Evolutionary conservation across 2,329 filamentous ascomycete species (phyloP).

Genomic region (Xylaria sp.): DNA sequence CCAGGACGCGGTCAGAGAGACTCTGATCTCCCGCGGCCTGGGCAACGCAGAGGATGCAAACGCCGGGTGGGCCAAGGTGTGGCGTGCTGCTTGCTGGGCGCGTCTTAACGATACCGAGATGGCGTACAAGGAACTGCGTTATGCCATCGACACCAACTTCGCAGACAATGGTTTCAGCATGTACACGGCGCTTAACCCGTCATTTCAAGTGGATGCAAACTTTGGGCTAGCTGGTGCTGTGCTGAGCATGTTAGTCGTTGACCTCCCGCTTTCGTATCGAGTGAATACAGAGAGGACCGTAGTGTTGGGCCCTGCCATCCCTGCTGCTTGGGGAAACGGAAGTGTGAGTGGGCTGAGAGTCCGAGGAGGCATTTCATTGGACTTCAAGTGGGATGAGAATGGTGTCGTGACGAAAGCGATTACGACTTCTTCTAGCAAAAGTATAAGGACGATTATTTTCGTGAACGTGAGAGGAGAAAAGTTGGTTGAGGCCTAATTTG

Average conservation of each 20-base stretch:
- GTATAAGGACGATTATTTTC: neutral
- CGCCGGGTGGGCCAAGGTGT: slow-evolving; percentile 63
- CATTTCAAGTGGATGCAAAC: slow-evolving; percentile 66
- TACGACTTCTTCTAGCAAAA: neutral
- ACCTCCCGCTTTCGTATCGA: slow-evolving; percentile 45
- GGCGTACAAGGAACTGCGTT: slow-evolving; percentile 55
- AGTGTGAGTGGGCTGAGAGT: slow-evolving; percentile 51
- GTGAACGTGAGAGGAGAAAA: slow-evolving; percentile 14
- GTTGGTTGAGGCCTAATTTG: slow-evolving; percentile 2
- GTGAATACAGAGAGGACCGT: slow-evolving; percentile 41
- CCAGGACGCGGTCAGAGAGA: slow-evolving; percentile 51
- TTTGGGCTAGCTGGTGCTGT: slow-evolving; percentile 58
- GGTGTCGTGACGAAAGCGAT: slow-evolving; percentile 23
- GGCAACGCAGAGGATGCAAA: slow-evolving; percentile 51
- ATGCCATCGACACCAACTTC: slow-evolving; percentile 56
- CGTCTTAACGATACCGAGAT: slow-evolving; percentile 55
- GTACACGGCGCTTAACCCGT: slow-evolving; percentile 51
- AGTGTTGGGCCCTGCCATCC: slow-evolving; percentile 55
- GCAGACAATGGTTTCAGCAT: slow-evolving; percentile 57
- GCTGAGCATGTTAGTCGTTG: slow-evolving; percentile 58
- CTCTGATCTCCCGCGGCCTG: slow-evolving; percentile 54
- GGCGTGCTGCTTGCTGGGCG: slow-evolving; percentile 62
- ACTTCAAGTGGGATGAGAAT: slow-evolving; percentile 50
- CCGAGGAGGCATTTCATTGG: slow-evolving; percentile 50
- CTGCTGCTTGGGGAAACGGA: slow-evolving; percentile 49